A percentile compares a stretch with the other conserved stretches of the same genome.
phyloP scores from a whole-genome alignment of 106 monocot genomes.

The Dioscorea alata region DNA sequence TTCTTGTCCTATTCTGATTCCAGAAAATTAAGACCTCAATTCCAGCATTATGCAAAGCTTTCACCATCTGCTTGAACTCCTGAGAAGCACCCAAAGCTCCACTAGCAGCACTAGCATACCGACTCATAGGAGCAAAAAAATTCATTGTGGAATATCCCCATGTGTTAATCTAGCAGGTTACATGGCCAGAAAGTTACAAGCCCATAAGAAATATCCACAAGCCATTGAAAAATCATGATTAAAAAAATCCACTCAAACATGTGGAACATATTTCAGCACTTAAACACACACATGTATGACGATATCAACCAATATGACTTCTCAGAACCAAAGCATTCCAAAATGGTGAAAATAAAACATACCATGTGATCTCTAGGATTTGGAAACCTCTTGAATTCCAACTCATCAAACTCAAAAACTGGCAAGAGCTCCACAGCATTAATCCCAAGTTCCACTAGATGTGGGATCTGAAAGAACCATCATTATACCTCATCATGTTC shows the following conservation, averaged over 20 bases:
- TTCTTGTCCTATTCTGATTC: no score
- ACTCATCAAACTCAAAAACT: constrained; percentile 97
- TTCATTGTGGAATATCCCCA: constrained; percentile 99
- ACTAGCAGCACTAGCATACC: constrained; percentile 90
- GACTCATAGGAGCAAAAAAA: constrained; percentile 99
- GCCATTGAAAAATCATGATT: no score
- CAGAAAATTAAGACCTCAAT: constrained; percentile 59
- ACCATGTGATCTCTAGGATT: constrained; percentile 98
- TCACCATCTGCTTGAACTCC: constrained; percentile 96
- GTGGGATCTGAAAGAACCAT: constrained; percentile 67
- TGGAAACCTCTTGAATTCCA: constrained; percentile 81
- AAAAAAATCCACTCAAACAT: no score
- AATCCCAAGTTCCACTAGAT: constrained; percentile 85
- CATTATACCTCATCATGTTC: not conserved
- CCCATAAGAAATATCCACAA: not conserved
- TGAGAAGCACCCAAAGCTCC: constrained; percentile 67
- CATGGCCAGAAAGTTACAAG: not conserved
- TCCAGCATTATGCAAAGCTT: constrained; percentile 88
- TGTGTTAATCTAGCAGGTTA: constrained; percentile 67
- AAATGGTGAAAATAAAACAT: constrained; percentile 6
- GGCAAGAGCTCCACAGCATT: constrained; percentile 96
- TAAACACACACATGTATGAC: not conserved
- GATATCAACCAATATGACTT: not conserved
- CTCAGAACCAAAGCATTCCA: not conserved
- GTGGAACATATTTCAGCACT: not conserved